phyloP scores from a whole-genome alignment of 148 eudicot species.

The Arbutus unedo region DNA sequence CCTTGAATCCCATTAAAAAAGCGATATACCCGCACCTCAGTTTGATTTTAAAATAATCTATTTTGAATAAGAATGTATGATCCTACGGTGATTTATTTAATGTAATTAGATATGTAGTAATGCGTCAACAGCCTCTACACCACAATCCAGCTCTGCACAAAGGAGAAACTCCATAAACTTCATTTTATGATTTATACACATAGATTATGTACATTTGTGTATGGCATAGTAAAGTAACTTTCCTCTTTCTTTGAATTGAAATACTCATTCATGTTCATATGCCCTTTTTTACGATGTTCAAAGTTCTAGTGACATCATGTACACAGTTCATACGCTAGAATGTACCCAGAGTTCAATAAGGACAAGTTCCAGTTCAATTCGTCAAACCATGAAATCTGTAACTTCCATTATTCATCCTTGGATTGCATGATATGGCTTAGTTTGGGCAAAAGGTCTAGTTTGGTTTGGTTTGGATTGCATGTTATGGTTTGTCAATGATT shows the following conservation, averaged over 20 bases:
- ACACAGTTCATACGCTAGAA: neutral
- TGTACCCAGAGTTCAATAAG: conserved; percentile 2
- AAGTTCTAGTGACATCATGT: neutral
- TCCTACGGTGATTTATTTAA: too few relatives aligned
- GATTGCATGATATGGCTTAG: neutral
- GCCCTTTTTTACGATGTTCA: neutral
- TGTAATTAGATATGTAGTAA: neutral
- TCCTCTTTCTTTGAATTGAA: neutral
- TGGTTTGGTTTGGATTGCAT: neutral
- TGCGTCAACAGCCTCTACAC: neutral
- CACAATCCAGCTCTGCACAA: neutral
- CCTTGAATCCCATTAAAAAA: too few relatives aligned
- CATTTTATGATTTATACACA: neutral
- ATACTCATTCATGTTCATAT: neutral
- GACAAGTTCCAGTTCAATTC: neutral
- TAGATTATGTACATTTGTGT: neutral
- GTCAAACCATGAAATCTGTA: neutral
- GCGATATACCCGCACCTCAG: too few relatives aligned
- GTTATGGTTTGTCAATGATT: neutral
- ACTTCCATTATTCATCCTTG: neutral
- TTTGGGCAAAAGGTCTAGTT: neutral
- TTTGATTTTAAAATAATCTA: too few relatives aligned
- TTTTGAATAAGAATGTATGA: too few relatives aligned
- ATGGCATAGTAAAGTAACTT: neutral
- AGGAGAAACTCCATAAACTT: neutral